phyloP scores from a whole-genome alignment of 345 rosid genomes.

The Viola odorata region DNA sequence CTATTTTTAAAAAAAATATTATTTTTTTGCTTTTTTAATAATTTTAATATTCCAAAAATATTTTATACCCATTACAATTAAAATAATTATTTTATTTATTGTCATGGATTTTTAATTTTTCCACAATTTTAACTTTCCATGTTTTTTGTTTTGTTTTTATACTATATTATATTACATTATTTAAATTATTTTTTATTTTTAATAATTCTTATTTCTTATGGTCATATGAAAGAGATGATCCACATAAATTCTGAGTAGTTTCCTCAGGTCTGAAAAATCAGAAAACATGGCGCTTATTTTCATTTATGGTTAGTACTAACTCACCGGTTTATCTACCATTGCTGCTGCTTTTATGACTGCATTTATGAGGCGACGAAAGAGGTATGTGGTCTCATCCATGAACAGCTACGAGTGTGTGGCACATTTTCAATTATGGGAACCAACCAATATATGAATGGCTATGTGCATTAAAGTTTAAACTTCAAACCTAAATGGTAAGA shows the following conservation, averaged over 20 bases:
- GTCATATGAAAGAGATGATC: constrained; percentile 30
- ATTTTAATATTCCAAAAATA: too few relatives aligned
- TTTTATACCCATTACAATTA: too few relatives aligned
- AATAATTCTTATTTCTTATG: constrained; percentile 2
- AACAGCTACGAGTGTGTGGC: too few relatives aligned
- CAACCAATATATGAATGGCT: too few relatives aligned
- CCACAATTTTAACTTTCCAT: too few relatives aligned
- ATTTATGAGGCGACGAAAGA: constrained; percentile 11
- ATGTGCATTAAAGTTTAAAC: too few relatives aligned
- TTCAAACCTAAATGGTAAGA: too few relatives aligned
- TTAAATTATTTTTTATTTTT: not conserved
- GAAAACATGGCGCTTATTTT: not conserved
- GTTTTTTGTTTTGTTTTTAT: not conserved
- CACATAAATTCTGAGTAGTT: not conserved
- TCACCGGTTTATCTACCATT: constrained; percentile 17
- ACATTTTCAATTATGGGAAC: too few relatives aligned
- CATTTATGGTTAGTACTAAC: constrained; percentile 17
- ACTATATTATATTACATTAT: not conserved
- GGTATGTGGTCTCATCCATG: constrained; percentile 5
- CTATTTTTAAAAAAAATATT: too few relatives aligned
- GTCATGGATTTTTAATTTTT: too few relatives aligned
- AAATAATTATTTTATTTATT: too few relatives aligned
- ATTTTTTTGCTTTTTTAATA: too few relatives aligned
- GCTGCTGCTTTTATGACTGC: constrained; percentile 20
- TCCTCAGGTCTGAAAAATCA: constrained; percentile 13